A percentile compares a stretch with the other conserved stretches of the same genome.
These are phyloP conservation scores for Xylogone sp. DNA, from an alignment of 2,329 filamentous ascomycete species.

Conservation along the genomic window DNA sequence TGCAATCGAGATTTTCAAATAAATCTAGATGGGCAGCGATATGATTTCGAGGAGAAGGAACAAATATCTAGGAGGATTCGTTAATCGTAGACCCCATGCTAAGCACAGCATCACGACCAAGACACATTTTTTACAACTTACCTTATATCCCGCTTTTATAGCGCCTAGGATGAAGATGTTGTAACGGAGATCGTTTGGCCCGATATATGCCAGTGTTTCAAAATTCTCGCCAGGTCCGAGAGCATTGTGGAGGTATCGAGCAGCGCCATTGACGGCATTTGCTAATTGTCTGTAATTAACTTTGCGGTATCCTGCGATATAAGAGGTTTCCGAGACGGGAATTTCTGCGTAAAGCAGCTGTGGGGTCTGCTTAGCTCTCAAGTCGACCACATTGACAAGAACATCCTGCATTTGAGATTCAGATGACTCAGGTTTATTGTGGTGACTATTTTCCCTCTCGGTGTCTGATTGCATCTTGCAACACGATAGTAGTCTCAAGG, in stretches of 20 bases:
- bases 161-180: slow-evolving; percentile 13
- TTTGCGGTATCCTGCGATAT: slow-evolving; percentile 9
- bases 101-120: too few species aligned
- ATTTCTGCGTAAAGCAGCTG: slow-evolving; percentile 9
- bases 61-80: slow-evolving; percentile 2
- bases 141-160: slow-evolving; percentile 20
- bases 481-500: too few species aligned
- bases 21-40: slow-evolving; percentile 1
- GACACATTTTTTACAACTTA: too few species aligned
- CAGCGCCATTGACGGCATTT: slow-evolving; percentile 17
- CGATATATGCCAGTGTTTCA: slow-evolving; percentile 42
- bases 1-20: slow-evolving; percentile 4
- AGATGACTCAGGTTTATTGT: too few species aligned
- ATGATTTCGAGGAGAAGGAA: slow-evolving; percentile 4
- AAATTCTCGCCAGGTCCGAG: slow-evolving; percentile 18
- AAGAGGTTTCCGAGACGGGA: slow-evolving; percentile 7
- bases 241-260: slow-evolving; percentile 15
- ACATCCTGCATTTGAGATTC: slow-evolving; percentile 40
- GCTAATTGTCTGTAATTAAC: slow-evolving; percentile 13
- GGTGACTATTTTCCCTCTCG: too few species aligned
- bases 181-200: slow-evolving; percentile 25
- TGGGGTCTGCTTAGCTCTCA: slow-evolving; percentile 3
- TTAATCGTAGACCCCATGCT: too few species aligned
- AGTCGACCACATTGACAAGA: slow-evolving; percentile 2
- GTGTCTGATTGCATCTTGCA: too few species aligned